Evolutionary conservation across 495 filamentous ascomycete genomes (phyloP).

Genomic region (Astrothelium subdiscretum): DNA sequence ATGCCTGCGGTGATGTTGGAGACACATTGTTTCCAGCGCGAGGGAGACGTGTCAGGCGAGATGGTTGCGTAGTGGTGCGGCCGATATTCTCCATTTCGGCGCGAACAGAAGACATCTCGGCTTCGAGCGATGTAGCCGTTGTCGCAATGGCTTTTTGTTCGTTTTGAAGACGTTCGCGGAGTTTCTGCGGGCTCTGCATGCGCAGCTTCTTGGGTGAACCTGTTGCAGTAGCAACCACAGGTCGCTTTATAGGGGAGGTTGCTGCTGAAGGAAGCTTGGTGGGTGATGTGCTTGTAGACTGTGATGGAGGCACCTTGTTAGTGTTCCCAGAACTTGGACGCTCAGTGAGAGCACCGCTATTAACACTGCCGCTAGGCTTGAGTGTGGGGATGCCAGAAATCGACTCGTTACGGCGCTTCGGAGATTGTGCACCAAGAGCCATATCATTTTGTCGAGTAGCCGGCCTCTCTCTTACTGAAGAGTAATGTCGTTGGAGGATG

Average conservation of each 20-base stretch:
- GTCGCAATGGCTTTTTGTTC: slow-evolving; percentile 63
- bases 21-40: not conserved
- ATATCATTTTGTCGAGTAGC: not conserved
- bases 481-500: slow-evolving; percentile 15
- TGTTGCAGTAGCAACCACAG: not conserved
- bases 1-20: slow-evolving; percentile 8
- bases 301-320: slow-evolving; percentile 14
- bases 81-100: slow-evolving; percentile 65
- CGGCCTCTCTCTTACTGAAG: slow-evolving; percentile 3
- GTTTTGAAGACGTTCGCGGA: slow-evolving; percentile 74
- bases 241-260: not conserved
- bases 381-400: slow-evolving; percentile 41
- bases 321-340: slow-evolving; percentile 34
- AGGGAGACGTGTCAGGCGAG: slow-evolving; percentile 1
- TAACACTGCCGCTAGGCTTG: slow-evolving; percentile 10
- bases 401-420: slow-evolving; percentile 38
- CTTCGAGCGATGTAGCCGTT: slow-evolving; percentile 55
- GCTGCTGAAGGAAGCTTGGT: slow-evolving; percentile 8
- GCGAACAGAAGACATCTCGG: slow-evolving; percentile 70
- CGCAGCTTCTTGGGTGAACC: slow-evolving; percentile 50
- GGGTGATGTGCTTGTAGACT: slow-evolving; percentile 2
- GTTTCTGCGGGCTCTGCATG: slow-evolving; percentile 83
- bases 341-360: slow-evolving; percentile 23
- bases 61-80: slow-evolving; percentile 16
- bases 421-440: slow-evolving; percentile 32